Evolutionary conservation across 257 asterid genomes (phyloP), one percentile per base, ranked within the genome.

Genomic region (Solanum acaule): DNA sequence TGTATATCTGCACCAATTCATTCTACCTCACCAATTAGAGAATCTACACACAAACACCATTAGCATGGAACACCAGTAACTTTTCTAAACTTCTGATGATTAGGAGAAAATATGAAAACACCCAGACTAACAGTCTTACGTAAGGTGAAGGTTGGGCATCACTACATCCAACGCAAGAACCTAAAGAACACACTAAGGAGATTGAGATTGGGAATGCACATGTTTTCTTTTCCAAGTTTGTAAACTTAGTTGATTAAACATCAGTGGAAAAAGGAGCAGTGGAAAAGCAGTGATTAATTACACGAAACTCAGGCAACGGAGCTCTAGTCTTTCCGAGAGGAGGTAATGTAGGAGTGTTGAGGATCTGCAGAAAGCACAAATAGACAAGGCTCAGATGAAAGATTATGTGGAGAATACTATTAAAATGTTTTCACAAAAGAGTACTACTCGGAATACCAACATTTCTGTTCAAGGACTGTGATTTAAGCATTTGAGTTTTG

Each of bases 81-180:
- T 46, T 29, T 29, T 46, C 70, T 46, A 29, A 79, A 46, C 70
- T 46, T 77, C 4, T 11, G 27, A 49, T 46, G 70, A 81, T 5
- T 5, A 49, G 68, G 44, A 81, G 29, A 81, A 81, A 49, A 46
- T 46, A 49, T 29, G 33, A 29, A 16, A 49, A 46, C 29, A 29
- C 25, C 11, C 68, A 29, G 34, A 81, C 86, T 27, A 29, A 49
- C 67, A 35, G 40, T 78, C 88, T 27, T 91, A 95, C 93, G 91
- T 89, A 93, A 75, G 93, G 92, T 86, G 94, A 91, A 89, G 90
- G 94, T 46, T 91, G 96, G 87, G 87, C 83, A 42, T 96, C 95
- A 86, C 95, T 94, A 94, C 82, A 46, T 88, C 92, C 90, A 92
- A 92, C 89, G 89, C 91, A 88, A 94, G 91, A 52, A 88, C 94